Evolutionary conservation across 495 filamentous ascomycete species (phyloP).

Genomic region (Trichoderma erinaceum): DNA sequence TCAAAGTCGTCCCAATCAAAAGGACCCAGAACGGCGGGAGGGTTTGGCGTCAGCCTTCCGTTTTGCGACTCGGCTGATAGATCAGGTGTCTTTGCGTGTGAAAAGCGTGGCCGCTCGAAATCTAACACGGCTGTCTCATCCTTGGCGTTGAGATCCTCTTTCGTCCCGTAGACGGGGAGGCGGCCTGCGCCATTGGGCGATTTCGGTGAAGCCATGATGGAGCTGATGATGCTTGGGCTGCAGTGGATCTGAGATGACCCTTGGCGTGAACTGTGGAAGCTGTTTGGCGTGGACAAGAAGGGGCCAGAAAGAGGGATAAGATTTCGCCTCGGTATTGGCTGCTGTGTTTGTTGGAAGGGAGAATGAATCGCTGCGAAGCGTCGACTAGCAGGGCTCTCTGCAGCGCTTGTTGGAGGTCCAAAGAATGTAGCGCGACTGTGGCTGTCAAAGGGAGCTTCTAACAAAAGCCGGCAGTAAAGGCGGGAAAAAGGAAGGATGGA

Average conservation of each 20-base stretch:
- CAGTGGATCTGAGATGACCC: not conserved
- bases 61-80: conserved; percentile 24
- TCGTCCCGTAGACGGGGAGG: not conserved
- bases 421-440: not conserved
- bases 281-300: not conserved
- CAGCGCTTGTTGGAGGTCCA: not conserved
- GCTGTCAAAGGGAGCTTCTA: not conserved
- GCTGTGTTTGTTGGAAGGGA: not conserved
- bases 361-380: conserved; percentile 6
- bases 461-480: not conserved
- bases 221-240: not conserved
- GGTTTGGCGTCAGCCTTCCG: conserved; percentile 29
- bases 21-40: conserved; percentile 37
- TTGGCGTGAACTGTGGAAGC: not conserved
- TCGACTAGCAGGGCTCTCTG: not conserved
- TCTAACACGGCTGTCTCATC: conserved; percentile 16
- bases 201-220: not conserved
- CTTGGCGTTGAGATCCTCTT: not conserved
- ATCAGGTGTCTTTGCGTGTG: conserved; percentile 31
- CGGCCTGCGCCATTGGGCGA: not conserved
- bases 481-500: not conserved
- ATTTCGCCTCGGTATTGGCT: not conserved
- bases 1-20: conserved; percentile 68
- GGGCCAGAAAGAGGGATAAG: not conserved
- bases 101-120: not conserved